Evolutionary conservation across 306 rosid genomes (phyloP).

Genomic region (Carpinus viminea): DNA sequence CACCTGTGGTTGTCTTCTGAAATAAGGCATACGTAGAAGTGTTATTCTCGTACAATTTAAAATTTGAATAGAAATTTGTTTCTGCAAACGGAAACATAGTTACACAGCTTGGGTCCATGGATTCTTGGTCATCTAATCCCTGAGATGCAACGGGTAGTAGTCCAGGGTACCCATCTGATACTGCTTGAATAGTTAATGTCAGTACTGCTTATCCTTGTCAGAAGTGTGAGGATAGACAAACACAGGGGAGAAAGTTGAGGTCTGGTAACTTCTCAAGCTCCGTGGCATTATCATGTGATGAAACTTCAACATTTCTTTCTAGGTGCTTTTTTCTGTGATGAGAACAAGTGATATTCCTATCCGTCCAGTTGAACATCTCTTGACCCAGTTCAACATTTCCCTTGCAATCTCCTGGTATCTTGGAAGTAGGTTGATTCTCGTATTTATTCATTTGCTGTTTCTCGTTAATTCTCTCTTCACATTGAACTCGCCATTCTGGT

Average conservation of each 20-base stretch:
- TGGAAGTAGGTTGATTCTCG: conserved; percentile 34
- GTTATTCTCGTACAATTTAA: conserved; percentile 29
- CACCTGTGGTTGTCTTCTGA: conserved; percentile 49
- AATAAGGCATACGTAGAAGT: conserved; percentile 21
- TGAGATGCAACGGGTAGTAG: conserved; percentile 33
- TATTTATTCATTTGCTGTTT: conserved; percentile 25
- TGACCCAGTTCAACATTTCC: conserved; percentile 26
- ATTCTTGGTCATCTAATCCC: conserved; percentile 16
- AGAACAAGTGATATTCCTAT: conserved; percentile 26
- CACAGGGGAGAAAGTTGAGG: conserved; percentile 38
- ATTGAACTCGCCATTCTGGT: conserved; percentile 36
- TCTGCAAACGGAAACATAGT: conserved; percentile 34
- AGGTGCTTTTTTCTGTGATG: conserved; percentile 18
- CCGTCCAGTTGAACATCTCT: conserved; percentile 35
- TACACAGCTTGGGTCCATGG: conserved; percentile 47
- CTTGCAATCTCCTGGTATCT: conserved; percentile 21
- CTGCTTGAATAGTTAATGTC: conserved; percentile 36
- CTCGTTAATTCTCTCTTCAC: conserved; percentile 32
- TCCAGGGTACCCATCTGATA: conserved; percentile 33
- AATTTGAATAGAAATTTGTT: not conserved
- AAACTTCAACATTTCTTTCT: conserved; percentile 31
- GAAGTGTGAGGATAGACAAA: conserved; percentile 38
- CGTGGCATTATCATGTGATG: conserved; percentile 25
- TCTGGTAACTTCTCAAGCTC: conserved; percentile 32
- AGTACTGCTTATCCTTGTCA: conserved; percentile 27